Base-by-base conservation (phyloP, 2,329 filamentous ascomycete genomes). In the Huntiella moniliformis region DNA sequence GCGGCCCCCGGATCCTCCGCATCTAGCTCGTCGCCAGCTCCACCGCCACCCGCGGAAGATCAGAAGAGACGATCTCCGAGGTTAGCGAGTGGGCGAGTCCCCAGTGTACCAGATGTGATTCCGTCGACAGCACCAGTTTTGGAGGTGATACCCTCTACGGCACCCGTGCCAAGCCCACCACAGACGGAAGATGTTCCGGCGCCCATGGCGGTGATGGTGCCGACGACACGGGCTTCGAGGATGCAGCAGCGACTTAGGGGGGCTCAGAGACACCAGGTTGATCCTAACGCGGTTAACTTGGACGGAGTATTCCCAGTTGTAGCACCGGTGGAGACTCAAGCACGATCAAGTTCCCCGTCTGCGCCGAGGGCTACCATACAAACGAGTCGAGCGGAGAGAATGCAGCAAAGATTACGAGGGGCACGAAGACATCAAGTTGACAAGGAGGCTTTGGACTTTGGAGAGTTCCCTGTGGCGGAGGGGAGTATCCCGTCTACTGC, bases 351-450 rank as follows among this genome's bases (percentile, higher is more conserved):
- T 28, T 28, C 22, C 22, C 22, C 22, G 22, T 28, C 22, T 5
- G 22, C 22, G 2, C 22, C 22, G 22, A 8, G 22, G 8, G 22
- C 22, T 28, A 7, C 6, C 6, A 28, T 6, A 6, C 56, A 52
- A 15, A 28, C 22, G 22, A 28, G 22, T 55, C 72, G 74, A 53
- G 70, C 73, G 53, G 73, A 76, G 56, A 72, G 73, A 55, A 67
- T 78, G 62, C 72, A 74, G 51, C 68, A 76, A 61, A 73, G 75
- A 56, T 70, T 79, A 56, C 73, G 75, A 51, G 75, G 75, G 51
- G 74, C 74, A 37, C 71, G 73, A 52, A 66, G 67, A 53, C 67
- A 71, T 48, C 68, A 77, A 55, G 63, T 79, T 11, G 71, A 66
- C 51, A 17, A 13, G 3, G 43, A 44, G 4, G 71, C 78, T 51